phyloP scores from a whole-genome alignment of 1,284 basidiomycete species.

The Apiotrichum laibachii region DNA sequence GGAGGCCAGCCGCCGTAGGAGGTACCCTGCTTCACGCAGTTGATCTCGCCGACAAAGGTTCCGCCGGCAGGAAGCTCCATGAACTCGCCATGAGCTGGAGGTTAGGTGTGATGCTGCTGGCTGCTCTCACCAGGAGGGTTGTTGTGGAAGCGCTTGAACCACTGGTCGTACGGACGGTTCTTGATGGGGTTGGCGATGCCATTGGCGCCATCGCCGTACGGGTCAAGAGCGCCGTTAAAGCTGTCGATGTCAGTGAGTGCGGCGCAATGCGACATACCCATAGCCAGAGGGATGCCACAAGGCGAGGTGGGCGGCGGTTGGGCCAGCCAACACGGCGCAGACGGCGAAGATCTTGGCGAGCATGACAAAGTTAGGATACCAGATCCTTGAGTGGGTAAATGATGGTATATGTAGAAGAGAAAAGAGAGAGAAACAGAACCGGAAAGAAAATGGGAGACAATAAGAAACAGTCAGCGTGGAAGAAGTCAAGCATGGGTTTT shows the following conservation, averaged over 20 bases:
- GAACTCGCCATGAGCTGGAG: constrained; percentile 26
- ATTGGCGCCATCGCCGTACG: neutral
- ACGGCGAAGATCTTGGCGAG: constrained; percentile 7
- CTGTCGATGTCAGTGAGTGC: constrained; percentile 24
- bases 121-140: neutral
- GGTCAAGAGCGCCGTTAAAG: neutral
- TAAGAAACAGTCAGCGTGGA: no score
- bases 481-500: no score
- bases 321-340: constrained; percentile 19
- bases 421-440: no score
- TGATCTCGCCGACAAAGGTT: constrained; percentile 3
- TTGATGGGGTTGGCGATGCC: no score
- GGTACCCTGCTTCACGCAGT: constrained; percentile 11
- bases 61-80: constrained; percentile 46
- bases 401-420: no score
- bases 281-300: constrained; percentile 46
- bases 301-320: constrained; percentile 33
- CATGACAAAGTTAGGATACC: neutral
- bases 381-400: neutral
- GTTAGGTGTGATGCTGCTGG: neutral
- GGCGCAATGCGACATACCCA: constrained; percentile 36
- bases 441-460: no score
- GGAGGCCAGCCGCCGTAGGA: constrained; percentile 2
- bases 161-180: neutral
- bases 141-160: neutral